Percentiles rank a stretch among this genome's conserved stretches.
Conservation (phyloP, 225 moss, liverwort and hornwort genomes). For the Rhytidiadelphus loreus region DNA sequence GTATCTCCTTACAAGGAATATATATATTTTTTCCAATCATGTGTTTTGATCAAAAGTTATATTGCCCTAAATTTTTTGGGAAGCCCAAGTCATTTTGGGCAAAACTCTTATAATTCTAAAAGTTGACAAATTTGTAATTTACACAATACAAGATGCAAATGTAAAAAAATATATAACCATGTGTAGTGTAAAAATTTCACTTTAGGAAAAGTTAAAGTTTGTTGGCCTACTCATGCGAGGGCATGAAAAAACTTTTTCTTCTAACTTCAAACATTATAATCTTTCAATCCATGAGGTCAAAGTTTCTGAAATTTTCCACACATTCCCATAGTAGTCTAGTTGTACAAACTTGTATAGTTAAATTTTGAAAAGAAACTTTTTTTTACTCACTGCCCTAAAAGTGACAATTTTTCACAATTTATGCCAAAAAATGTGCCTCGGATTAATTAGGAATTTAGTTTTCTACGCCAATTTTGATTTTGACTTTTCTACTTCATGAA, state of each 20-base stretch:
- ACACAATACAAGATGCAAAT: neutral
- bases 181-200: too few relatives aligned
- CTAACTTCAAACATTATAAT: neutral
- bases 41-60: neutral
- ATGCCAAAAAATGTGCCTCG: too few relatives aligned
- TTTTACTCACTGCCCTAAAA: too few relatives aligned
- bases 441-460: too few relatives aligned
- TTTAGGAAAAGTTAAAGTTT: too few relatives aligned
- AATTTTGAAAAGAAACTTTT: too few relatives aligned
- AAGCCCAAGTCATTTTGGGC: fast-evolving
- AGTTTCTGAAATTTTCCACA: neutral
- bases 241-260: too few relatives aligned
- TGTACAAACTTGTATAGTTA: neutral
- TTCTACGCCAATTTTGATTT: fast-evolving
- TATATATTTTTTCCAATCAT: neutral
- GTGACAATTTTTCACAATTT: too few relatives aligned
- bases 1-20: neutral
- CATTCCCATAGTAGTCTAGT: neutral
- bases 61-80: neutral
- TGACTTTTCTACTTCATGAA: neutral
- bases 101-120: neutral
- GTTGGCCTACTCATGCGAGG: fast-evolving
- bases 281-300: fast-evolving
- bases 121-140: neutral
- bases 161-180: too few relatives aligned